Evolutionary conservation across 2,329 filamentous ascomycete species (phyloP).

Genomic region (Sporothrix euskadiensis): DNA sequence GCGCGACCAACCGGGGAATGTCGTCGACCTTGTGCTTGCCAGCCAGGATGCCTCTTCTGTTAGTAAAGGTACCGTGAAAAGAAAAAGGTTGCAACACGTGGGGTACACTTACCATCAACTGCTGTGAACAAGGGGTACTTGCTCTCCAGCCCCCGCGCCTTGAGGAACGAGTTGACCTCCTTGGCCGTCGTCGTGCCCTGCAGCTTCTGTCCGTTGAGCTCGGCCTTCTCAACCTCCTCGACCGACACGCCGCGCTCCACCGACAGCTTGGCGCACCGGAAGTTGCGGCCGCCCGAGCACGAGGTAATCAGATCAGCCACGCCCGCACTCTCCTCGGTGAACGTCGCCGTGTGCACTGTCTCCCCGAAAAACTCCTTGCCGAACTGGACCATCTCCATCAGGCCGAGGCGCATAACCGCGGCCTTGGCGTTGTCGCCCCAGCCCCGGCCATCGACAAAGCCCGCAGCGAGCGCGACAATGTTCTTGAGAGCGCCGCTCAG

Average conservation of each 20-base stretch:
- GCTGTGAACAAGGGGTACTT: slow-evolving; percentile 93
- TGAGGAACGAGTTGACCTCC: slow-evolving; percentile 88
- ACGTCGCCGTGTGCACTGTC: slow-evolving; percentile 77
- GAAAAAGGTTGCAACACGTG: not conserved
- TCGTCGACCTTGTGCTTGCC: slow-evolving; percentile 76
- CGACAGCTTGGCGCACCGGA: slow-evolving; percentile 86
- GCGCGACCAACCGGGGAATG: slow-evolving; percentile 67
- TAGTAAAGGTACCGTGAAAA: not conserved
- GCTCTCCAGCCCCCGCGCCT: slow-evolving; percentile 70
- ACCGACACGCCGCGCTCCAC: slow-evolving; percentile 78
- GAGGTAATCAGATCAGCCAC: slow-evolving; percentile 95
- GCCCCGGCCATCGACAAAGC: slow-evolving; percentile 90
- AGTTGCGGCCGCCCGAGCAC: slow-evolving; percentile 89
- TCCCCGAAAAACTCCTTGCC: slow-evolving; percentile 89
- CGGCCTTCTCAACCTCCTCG: slow-evolving; percentile 81
- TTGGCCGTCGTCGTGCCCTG: slow-evolving; percentile 90
- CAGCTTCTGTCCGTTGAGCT: slow-evolving; percentile 94
- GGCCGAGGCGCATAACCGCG: slow-evolving; percentile 94
- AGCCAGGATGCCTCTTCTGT: slow-evolving; percentile 62
- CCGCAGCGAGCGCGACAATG: slow-evolving; percentile 88
- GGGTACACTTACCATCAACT: slow-evolving; percentile 58
- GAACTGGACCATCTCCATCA: slow-evolving; percentile 96
- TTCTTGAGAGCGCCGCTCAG: slow-evolving; percentile 95
- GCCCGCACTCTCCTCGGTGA: slow-evolving; percentile 95
- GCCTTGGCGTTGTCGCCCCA: slow-evolving; percentile 99